phyloP scores from a whole-genome alignment of 306 rosid species.

The Arachis stenosperma region DNA sequence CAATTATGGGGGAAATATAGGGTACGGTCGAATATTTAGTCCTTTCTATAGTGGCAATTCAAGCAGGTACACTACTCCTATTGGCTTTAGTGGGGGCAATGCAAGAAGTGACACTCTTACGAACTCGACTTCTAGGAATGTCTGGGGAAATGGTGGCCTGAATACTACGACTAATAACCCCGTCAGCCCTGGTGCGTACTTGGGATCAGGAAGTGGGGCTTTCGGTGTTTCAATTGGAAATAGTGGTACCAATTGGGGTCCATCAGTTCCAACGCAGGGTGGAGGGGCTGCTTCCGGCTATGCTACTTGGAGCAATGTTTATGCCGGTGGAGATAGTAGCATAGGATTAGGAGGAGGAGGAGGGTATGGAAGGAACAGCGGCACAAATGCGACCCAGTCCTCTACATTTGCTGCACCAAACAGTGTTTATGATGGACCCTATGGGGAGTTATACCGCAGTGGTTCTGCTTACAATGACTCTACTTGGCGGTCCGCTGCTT shows the following conservation, averaged over 20 bases:
- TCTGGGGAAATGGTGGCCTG: constrained; percentile 76
- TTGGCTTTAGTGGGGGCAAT: constrained; percentile 65
- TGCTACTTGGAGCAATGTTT: constrained; percentile 52
- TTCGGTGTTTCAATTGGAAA: constrained; percentile 76
- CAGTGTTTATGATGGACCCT: constrained; percentile 72
- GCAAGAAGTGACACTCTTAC: constrained; percentile 66
- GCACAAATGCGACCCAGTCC: constrained; percentile 47
- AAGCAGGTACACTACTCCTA: constrained; percentile 72
- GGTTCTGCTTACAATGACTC: constrained; percentile 66
- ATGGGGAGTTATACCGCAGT: constrained; percentile 62
- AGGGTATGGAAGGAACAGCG: constrained; percentile 69
- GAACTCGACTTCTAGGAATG: constrained; percentile 66
- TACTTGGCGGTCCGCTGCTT: constrained; percentile 74
- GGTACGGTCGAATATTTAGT: constrained; percentile 67
- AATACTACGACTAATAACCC: constrained; percentile 51
- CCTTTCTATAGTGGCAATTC: constrained; percentile 72
- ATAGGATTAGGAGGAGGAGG: constrained; percentile 67
- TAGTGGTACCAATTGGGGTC: constrained; percentile 59
- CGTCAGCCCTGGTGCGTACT: constrained; percentile 51
- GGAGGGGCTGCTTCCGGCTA: constrained; percentile 64
- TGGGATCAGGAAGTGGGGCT: constrained; percentile 66
- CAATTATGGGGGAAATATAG: constrained; percentile 64
- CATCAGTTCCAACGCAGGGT: constrained; percentile 51
- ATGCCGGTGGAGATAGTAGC: constrained; percentile 63
- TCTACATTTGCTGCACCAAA: constrained; percentile 59